Evolutionary conservation across 768 basidiomycete species (phyloP), one percentile per base, ranked within the genome.

Genomic region (Pleurotus sapidus): DNA sequence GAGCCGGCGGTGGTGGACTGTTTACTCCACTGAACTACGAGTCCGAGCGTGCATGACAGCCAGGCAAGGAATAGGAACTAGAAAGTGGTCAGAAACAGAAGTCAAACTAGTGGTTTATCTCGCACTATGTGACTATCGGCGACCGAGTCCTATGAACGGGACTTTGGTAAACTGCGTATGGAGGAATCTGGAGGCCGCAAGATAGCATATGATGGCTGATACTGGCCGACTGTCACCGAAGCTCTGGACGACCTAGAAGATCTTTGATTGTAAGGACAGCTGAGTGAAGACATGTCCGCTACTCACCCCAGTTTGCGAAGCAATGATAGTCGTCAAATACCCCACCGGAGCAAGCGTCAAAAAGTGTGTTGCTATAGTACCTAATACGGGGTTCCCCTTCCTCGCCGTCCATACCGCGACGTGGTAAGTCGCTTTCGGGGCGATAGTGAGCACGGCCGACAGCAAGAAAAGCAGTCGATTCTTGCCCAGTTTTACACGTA

Each of bases 361-460:
- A 7, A 72, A 63, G 70, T 92, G 90, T 2, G 86, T 81, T 5
- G 81, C 60, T 14, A 82, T 74, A 9, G 89, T 80, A 0, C 89
- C 89, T 63, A 76, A 69, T 12, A 84, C 57, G 12, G 84, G 79
- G 60, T 81, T 75, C 23, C 72, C 73, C 62, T 70, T 68, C 61
- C 86, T 78, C 27, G 83, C 80, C 8, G 86, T 84, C 71, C 77
- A 79, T 20, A 81, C 78, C 30, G 84, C 80, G 18, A 82, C 70
- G 82, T 84, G 89, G 63, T 90, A 89, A 4, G 83, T 82, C n/a
- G 83, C 77, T 62, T 82, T 79, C 1, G 91, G 86, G 25, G 84
- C 75, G 48, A 73, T 56, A 25, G 76, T 65, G 7, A 74, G 55
- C 17, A 75, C 3, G 14, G 42, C 37, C 78, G 40, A 80, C 72